Conservation (phyloP, 2,329 filamentous ascomycete genomes). For the Xylariaceae sp. region DNA sequence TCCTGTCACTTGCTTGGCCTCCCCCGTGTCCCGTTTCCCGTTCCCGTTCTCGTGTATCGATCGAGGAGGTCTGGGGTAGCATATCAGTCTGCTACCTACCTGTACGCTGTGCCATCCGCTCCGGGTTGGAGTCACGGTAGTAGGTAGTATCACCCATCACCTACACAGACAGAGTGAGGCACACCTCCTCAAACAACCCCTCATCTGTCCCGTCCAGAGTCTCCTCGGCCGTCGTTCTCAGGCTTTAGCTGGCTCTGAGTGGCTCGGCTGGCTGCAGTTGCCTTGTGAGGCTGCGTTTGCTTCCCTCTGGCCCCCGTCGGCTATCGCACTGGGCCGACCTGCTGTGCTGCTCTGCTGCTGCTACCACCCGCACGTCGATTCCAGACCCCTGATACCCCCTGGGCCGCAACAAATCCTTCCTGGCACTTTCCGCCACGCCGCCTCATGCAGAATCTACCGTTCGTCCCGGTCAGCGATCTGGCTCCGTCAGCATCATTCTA, state of each 20-base stretch:
- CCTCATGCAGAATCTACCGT: conserved; percentile 35
- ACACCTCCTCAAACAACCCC: too few relatives aligned
- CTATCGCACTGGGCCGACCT: neutral
- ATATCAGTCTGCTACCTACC: too few relatives aligned
- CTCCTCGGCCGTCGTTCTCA: neutral
- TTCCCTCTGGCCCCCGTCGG: too few relatives aligned
- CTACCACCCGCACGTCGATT: neutral
- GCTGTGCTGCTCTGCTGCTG: too few relatives aligned
- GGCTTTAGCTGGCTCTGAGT: neutral
- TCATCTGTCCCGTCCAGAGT: too few relatives aligned
- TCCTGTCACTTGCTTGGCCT: conserved; percentile 5
- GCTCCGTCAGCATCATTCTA: conserved; percentile 79
- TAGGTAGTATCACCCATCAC: too few relatives aligned
- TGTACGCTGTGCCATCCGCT: too few relatives aligned
- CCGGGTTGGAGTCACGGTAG: too few relatives aligned
- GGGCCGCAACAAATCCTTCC: too few relatives aligned
- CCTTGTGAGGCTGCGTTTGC: conserved; percentile 13
- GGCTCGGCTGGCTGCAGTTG: conserved; percentile 14
- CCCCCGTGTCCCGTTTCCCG: neutral
- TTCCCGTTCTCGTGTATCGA: neutral
- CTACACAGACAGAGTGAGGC: too few relatives aligned
- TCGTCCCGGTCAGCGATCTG: conserved; percentile 64
- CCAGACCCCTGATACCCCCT: too few relatives aligned
- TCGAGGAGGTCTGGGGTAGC: too few relatives aligned
- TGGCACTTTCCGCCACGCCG: conserved; percentile 6